phyloP scores from a whole-genome alignment of 768 basidiomycete genomes.

The Suillus spraguei region DNA sequence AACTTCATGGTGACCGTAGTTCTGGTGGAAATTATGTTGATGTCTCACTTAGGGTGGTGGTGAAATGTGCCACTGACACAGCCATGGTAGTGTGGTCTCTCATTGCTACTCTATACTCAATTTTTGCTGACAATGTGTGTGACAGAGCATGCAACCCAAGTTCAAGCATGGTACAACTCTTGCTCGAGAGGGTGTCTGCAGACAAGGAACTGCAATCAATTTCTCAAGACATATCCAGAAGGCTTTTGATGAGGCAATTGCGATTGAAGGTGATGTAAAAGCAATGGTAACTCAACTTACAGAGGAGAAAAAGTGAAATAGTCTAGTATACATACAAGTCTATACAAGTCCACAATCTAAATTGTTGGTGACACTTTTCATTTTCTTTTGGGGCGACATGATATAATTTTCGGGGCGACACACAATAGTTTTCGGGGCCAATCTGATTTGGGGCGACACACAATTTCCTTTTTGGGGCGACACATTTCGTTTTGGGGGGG shows the following conservation, averaged over 20 bases:
- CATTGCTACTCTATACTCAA: neutral
- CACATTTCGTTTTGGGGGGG: too few species aligned
- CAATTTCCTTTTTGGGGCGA: too few species aligned
- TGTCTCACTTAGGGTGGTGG: constrained; percentile 3
- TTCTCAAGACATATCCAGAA: too few species aligned
- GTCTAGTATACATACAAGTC: too few species aligned
- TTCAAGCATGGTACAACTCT: neutral
- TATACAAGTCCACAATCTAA: too few species aligned
- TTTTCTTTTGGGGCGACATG: too few species aligned
- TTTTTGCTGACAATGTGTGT: neutral
- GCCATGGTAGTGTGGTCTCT: neutral
- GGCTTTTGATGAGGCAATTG: neutral
- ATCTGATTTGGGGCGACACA: too few species aligned
- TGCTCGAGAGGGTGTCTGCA: too few species aligned
- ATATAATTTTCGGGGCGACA: too few species aligned
- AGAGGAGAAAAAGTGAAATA: neutral
- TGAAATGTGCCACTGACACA: constrained; percentile 6
- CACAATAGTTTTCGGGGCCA: too few species aligned
- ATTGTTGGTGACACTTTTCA: too few species aligned
- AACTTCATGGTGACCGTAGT: neutral
- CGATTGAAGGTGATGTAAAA: neutral
- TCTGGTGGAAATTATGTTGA: constrained; percentile 3
- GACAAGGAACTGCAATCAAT: too few species aligned
- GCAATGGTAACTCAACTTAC: neutral
- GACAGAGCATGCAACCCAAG: neutral